Evolutionary conservation across 2,329 filamentous ascomycete genomes (phyloP).

Genomic region (Akanthomyces lecanii): DNA sequence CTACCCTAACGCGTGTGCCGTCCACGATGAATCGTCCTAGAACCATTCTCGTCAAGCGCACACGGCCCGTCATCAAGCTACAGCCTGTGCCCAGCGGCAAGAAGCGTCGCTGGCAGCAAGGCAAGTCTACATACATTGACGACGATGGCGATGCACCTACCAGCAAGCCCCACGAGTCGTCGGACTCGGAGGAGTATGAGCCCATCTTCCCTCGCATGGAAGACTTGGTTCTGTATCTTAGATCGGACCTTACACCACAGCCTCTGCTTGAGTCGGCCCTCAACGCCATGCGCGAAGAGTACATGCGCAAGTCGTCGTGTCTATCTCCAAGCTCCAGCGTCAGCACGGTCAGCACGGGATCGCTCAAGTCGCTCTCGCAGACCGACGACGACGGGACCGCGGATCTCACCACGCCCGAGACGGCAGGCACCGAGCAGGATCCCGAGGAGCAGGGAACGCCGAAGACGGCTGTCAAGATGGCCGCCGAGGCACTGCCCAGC

Average conservation of each 20-base stretch:
- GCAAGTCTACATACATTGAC: conserved; percentile 32
- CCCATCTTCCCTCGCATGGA: conserved; percentile 51
- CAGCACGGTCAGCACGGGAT: not conserved
- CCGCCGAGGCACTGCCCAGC: conserved; percentile 15
- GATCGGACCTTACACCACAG: conserved; percentile 37
- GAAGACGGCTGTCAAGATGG: not conserved
- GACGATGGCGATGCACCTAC: conserved; percentile 35
- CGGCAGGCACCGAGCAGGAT: not conserved
- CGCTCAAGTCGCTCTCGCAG: not conserved
- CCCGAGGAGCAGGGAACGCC: not conserved
- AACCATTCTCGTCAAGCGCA: conserved; percentile 29
- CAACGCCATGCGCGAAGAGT: conserved; percentile 37
- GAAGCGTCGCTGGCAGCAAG: conserved; percentile 26
- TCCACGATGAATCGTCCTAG: conserved; percentile 26
- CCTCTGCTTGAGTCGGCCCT: conserved; percentile 44
- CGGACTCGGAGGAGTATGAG: conserved; percentile 27
- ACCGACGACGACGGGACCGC: conserved; percentile 4
- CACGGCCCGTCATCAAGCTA: conserved; percentile 27
- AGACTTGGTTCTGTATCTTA: conserved; percentile 54
- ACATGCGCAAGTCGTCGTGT: conserved; percentile 1
- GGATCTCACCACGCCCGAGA: not conserved
- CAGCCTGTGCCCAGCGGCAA: conserved; percentile 28
- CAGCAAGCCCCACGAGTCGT: conserved; percentile 16
- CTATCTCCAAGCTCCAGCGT: not conserved
- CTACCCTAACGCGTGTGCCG: conserved; percentile 22